phyloP scores from a whole-genome alignment of 2,329 filamentous ascomycete species.

The Trichoderma hamatum region DNA sequence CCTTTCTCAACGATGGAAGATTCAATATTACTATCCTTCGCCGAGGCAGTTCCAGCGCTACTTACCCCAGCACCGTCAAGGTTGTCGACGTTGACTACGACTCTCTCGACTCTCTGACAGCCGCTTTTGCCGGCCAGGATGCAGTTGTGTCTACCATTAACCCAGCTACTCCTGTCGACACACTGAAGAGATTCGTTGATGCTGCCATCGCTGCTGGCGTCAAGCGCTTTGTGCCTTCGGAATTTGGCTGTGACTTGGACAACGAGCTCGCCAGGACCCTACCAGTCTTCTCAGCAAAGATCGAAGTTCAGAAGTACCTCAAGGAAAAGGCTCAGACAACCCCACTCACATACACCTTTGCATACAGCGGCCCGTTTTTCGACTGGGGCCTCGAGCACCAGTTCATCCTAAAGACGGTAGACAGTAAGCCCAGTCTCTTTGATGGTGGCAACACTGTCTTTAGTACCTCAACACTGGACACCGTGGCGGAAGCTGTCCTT shows the following conservation, averaged over 20 bases:
- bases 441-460: conserved; percentile 55
- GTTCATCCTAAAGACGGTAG: conserved; percentile 49
- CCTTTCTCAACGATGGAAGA: conserved; percentile 37
- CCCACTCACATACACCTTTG: conserved; percentile 56
- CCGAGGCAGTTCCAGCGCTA: conserved; percentile 46
- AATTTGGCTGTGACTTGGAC: conserved; percentile 51
- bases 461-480: conserved; percentile 51
- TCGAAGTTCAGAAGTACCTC: conserved; percentile 46
- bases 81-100: conserved; percentile 45
- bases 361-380: conserved; percentile 60
- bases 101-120: conserved; percentile 51
- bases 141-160: conserved; percentile 50
- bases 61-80: conserved; percentile 37
- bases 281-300: conserved; percentile 57
- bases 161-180: conserved; percentile 43
- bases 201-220: conserved; percentile 63
- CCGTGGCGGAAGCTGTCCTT: conserved; percentile 52
- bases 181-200: conserved; percentile 52
- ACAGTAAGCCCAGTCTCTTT: conserved; percentile 47
- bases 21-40: conserved; percentile 45
- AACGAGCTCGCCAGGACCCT: conserved; percentile 45
- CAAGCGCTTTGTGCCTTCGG: conserved; percentile 63
- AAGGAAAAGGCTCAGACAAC: conserved; percentile 45
- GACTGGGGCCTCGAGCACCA: conserved; percentile 55
- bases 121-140: conserved; percentile 59